Evolutionary conservation across 2,329 filamentous ascomycete species (phyloP).

Genomic region (Fusarium sp.): DNA sequence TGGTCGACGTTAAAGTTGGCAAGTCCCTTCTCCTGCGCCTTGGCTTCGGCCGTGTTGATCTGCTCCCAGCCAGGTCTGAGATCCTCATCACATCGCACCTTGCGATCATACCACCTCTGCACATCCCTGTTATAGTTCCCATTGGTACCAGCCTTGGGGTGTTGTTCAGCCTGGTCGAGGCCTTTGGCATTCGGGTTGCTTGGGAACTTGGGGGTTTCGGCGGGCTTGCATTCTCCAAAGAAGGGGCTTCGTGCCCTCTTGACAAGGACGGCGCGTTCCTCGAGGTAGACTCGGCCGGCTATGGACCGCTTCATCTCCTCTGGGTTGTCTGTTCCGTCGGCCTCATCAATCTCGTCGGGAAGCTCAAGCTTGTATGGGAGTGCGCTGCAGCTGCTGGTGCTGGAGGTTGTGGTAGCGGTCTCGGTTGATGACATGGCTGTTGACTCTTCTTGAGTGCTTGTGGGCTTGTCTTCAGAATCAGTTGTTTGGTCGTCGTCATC

Average conservation of each 20-base stretch:
- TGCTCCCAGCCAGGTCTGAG: background rate
- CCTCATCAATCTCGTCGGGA: background rate
- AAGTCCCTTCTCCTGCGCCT: background rate
- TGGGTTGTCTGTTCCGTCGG: background rate
- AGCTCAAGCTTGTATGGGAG: constrained; percentile 6
- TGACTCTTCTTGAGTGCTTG: constrained; percentile 3
- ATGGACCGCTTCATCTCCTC: constrained; percentile 8
- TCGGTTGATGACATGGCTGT: constrained; percentile 1
- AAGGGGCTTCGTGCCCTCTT: constrained; percentile 6
- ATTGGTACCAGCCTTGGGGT: background rate
- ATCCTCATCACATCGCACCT: background rate
- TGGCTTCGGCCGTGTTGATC: background rate
- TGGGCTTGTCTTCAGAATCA: background rate
- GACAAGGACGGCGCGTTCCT: background rate
- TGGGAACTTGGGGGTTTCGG: constrained; percentile 1
- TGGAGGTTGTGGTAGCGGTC: background rate
- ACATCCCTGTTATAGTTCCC: background rate
- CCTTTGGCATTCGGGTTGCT: background rate
- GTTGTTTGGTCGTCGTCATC: constrained; percentile 4
- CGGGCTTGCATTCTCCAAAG: constrained; percentile 4
- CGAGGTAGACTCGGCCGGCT: background rate
- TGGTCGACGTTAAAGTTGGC: constrained; percentile 10
- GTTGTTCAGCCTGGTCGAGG: background rate
- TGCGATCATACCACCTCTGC: constrained; percentile 8
- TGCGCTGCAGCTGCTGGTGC: constrained; percentile 2